Evolutionary conservation across 1,284 basidiomycete species (phyloP), one percentile per base, ranked within the genome.

Genomic region (Cerioporus squamosus): DNA sequence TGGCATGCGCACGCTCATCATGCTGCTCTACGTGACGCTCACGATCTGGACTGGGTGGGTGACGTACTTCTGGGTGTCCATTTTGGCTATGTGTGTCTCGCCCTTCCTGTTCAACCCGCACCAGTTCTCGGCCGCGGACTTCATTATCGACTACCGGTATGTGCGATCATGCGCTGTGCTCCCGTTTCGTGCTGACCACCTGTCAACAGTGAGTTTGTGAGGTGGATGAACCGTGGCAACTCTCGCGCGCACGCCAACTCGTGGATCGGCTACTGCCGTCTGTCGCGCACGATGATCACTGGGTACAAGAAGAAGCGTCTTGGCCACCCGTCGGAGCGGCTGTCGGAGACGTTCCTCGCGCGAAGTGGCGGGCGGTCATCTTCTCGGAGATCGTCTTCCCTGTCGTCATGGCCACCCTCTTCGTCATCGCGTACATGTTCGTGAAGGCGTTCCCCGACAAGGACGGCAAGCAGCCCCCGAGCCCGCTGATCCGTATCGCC

Each of bases 61-160:
- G 68, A 90, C 95, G 75, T 98, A 98, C 81, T 98, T 98, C 84
- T 98, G 95, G 95, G 76, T 94, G 56, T 93, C 93, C 39, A 90
- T 93, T 63, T 78, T 95, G 42, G 87, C 95, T 45, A 82, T 97
- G 17, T 96, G 94, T 71, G 77, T 97, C 61, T 90, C 95, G 45
- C 95, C 95, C 23, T 97, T 98, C 88, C 72, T 97, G 66, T 97
- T 97, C 84, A 98, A 97, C 74, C 95, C 95, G 14, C 95, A 97
- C 75, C 95, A 98, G 75, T 98, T 98, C 78, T 92, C 93, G 24
- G 90, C 93, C 74, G 85, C 93, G 53, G 95, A 98, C 75, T 98
- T 97, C 74, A 86, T 97, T 74, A 93, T 97, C 70, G 95, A 98
- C 75, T 98, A 98, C 75, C 85, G 95, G 88, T 87, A 68, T 66